These are phyloP conservation scores for Backusella liffmaniae DNA, from an alignment of 192 early-diverging fungal genomes.

Conservation along the genomic window DNA sequence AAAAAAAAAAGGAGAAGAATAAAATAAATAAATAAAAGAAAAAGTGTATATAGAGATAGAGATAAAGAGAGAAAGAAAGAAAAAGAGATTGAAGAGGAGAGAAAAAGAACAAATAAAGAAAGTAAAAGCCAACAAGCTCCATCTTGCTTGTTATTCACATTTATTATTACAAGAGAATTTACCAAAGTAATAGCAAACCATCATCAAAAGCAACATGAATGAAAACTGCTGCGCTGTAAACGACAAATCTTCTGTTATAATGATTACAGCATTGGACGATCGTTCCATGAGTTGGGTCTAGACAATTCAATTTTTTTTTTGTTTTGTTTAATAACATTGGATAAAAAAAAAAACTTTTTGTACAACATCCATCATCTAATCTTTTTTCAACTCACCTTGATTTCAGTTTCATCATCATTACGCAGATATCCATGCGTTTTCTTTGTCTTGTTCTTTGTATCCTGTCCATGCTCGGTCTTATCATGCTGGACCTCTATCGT, in stretches of 20 bases:
- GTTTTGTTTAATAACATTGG: background rate
- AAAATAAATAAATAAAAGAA: background rate
- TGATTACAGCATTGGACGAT: constrained; percentile 10
- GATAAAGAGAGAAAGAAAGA: background rate
- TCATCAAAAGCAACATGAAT: constrained; percentile 28
- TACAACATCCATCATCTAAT: background rate
- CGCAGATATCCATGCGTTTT: background rate
- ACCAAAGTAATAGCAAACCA: constrained; percentile 33
- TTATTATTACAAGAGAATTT: constrained; percentile 29
- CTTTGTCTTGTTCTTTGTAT: background rate
- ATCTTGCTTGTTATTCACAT: background rate
- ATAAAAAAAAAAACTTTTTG: background rate
- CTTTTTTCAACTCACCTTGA: background rate
- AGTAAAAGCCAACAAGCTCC: background rate
- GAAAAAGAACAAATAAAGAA: background rate
- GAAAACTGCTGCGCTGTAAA: constrained; percentile 33
- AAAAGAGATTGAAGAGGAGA: background rate
- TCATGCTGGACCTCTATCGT: background rate
- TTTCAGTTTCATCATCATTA: background rate
- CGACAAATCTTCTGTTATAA: constrained; percentile 31
- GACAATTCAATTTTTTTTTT: background rate
- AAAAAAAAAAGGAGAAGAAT: background rate
- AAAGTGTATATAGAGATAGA: background rate
- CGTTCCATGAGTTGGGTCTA: background rate
- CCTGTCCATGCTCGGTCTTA: background rate